Percentiles rank a stretch among this genome's conserved stretches.
Conservation (phyloP, 495 filamentous ascomycete genomes). For the Xylaria palmicola region DNA sequence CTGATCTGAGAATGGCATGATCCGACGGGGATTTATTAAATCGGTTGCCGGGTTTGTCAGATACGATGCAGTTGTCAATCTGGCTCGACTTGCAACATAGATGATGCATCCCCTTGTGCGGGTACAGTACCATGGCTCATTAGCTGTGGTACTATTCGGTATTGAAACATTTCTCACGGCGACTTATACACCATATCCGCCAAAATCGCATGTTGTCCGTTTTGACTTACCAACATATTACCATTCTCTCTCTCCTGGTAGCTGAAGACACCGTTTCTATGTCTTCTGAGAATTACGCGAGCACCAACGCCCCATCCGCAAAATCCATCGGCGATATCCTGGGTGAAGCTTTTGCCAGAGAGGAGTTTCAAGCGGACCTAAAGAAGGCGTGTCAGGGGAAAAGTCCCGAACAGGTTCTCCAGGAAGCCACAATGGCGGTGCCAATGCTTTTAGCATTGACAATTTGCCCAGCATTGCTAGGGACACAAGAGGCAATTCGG, state of each 20-base stretch:
- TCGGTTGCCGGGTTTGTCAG: background rate
- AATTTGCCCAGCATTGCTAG: constrained; percentile 41
- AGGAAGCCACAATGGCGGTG: constrained; percentile 21
- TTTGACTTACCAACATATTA: too few relatives aligned
- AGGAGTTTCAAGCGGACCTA: background rate
- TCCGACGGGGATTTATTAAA: constrained; percentile 20
- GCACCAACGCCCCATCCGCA: background rate
- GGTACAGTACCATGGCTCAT: background rate
- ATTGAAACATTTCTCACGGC: constrained; percentile 2
- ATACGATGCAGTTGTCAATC: background rate
- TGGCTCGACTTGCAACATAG: background rate
- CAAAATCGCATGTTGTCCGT: too few relatives aligned
- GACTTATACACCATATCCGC: background rate
- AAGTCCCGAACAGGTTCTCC: background rate
- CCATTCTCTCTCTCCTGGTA: too few relatives aligned
- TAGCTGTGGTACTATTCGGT: background rate
- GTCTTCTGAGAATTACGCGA: background rate
- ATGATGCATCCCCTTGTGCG: background rate
- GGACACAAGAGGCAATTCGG: constrained; percentile 46
- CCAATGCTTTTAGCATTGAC: constrained; percentile 36
- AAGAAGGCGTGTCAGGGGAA: constrained; percentile 5
- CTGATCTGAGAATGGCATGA: constrained; percentile 35
- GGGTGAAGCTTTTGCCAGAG: background rate
- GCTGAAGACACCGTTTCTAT: too few relatives aligned
- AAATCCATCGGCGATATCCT: constrained; percentile 4